These are phyloP conservation scores for Aspergillus intermedius DNA, from an alignment of 2,329 filamentous ascomycete species.

Conservation along the genomic window DNA sequence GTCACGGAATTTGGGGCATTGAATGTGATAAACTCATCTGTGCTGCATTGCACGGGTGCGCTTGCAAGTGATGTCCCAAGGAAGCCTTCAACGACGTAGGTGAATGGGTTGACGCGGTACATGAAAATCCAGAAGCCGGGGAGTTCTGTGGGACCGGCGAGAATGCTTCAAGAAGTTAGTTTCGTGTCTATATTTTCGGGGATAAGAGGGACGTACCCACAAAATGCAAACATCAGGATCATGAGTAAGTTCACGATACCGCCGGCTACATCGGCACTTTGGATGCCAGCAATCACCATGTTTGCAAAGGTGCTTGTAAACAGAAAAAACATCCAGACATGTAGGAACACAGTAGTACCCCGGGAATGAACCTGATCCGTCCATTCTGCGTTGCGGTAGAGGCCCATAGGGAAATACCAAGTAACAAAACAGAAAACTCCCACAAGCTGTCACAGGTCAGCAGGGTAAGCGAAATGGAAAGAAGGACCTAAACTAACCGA, in stretches of 20 bases:
- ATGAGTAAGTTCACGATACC: no score
- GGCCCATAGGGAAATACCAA: conserved; percentile 61
- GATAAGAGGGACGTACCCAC: no score
- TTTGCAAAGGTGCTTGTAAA: no score
- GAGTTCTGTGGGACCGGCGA: background rate
- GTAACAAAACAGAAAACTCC: conserved; percentile 57
- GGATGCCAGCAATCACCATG: no score
- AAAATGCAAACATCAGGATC: no score
- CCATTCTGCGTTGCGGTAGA: conserved; percentile 37
- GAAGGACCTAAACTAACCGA: conserved; percentile 21
- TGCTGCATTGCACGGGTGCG: background rate
- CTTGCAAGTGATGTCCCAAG: background rate
- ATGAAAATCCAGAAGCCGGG: conserved; percentile 7
- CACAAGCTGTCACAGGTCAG: conserved; percentile 34
- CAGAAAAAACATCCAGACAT: background rate
- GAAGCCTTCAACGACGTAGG: conserved; percentile 3
- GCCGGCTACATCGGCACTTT: no score
- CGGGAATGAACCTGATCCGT: conserved; percentile 27
- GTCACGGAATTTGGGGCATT: background rate
- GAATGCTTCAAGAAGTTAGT: no score
- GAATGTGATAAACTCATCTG: background rate
- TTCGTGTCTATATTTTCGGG: no score
- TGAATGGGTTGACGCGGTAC: conserved; percentile 4
- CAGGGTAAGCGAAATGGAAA: no score
- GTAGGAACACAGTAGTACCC: background rate